These are phyloP conservation scores for Cynara cardunculus DNA, from an alignment of 129 eudicot genomes.

Conservation along the genomic window DNA sequence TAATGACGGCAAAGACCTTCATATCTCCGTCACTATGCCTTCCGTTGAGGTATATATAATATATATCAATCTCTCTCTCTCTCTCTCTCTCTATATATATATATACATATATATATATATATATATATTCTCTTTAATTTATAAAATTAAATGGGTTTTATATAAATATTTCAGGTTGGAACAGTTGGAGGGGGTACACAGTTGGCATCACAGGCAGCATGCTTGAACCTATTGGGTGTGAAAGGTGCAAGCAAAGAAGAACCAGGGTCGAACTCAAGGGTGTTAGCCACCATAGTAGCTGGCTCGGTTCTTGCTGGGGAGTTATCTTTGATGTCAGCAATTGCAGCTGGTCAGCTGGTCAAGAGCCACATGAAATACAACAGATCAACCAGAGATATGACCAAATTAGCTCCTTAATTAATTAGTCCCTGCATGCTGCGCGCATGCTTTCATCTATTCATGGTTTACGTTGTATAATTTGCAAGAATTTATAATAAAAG, in stretches of 20 bases:
- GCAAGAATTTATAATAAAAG: not conserved
- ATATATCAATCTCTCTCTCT: not conserved
- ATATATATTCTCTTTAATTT: no score
- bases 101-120: not conserved
- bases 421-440: not conserved
- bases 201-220: conserved; percentile 57
- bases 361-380: conserved; percentile 61
- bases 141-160: no score
- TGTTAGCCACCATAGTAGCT: conserved; percentile 50
- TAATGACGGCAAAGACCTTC: conserved; percentile 56
- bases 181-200: conserved; percentile 65
- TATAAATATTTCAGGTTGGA: conserved; percentile 43
- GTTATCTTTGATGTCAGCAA: conserved; percentile 56
- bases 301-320: conserved; percentile 61
- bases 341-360: conserved; percentile 60
- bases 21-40: conserved; percentile 64
- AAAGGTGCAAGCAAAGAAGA: conserved; percentile 51
- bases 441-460: not conserved
- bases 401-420: conserved; percentile 15
- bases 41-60: conserved; percentile 45
- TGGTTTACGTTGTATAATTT: not conserved
- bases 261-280: conserved; percentile 52
- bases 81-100: not conserved
- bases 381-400: conserved; percentile 40
- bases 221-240: conserved; percentile 55